Percentiles rank a stretch among this genome's conserved stretches.
Conservation (phyloP, 164 flowering plant species). For the Brasenia schreberi region DNA sequence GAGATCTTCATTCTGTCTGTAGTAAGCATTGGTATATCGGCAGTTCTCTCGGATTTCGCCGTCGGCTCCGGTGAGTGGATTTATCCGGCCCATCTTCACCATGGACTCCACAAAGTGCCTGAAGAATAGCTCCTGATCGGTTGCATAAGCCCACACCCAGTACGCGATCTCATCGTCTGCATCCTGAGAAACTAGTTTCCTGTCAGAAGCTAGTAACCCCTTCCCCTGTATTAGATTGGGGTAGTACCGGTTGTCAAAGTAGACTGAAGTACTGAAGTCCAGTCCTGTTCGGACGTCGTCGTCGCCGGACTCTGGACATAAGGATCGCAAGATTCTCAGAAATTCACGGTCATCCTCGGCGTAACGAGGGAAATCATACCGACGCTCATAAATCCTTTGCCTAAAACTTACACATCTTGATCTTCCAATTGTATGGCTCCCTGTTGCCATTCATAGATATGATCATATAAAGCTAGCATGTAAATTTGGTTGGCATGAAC, state of each 20-base stretch:
- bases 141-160: conserved; percentile 27
- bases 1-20: background rate
- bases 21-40: conserved; percentile 22
- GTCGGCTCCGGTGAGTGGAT: conserved; percentile 39
- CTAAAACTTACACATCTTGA: conserved; percentile 67
- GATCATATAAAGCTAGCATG: too few species aligned
- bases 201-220: conserved; percentile 51
- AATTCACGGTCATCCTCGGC: conserved; percentile 12
- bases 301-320: conserved; percentile 42
- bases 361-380: background rate
- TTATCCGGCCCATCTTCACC: conserved; percentile 68
- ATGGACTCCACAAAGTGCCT: conserved; percentile 36
- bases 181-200: conserved; percentile 37
- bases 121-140: conserved; percentile 34
- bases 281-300: conserved; percentile 33
- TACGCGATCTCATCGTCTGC: conserved; percentile 23
- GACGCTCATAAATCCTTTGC: conserved; percentile 22
- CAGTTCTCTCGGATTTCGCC: conserved; percentile 62
- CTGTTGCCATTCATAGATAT: conserved; percentile 14
- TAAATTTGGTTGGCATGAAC: too few species aligned
- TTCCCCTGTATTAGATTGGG: conserved; percentile 41
- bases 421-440: conserved; percentile 65
- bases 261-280: conserved; percentile 39
- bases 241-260: conserved; percentile 59
- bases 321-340: conserved; percentile 28